These are phyloP conservation scores for Sphaerulina populicola DNA, from an alignment of 2,329 filamentous ascomycete species.

Conservation along the genomic window DNA sequence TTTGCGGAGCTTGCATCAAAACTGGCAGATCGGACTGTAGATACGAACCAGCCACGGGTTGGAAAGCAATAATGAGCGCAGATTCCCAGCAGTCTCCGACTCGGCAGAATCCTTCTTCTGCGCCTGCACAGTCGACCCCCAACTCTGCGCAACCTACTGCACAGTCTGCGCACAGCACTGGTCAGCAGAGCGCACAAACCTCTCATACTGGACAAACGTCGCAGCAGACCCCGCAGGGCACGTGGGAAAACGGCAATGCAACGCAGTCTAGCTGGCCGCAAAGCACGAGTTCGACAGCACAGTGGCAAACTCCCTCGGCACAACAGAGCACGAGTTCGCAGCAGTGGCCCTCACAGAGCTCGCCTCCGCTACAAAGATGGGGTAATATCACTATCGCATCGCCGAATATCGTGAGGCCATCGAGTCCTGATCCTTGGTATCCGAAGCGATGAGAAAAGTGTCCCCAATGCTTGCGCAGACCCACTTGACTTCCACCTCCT, in stretches of 20 bases:
- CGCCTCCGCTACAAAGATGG: slow-evolving; percentile 11
- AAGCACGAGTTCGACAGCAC: background rate
- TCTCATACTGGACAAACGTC: background rate
- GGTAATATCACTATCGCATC: slow-evolving; percentile 10
- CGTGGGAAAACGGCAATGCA: background rate
- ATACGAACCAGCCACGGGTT: slow-evolving; percentile 8
- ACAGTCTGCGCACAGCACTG: background rate
- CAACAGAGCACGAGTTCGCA: slow-evolving; percentile 1
- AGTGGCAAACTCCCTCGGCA: background rate
- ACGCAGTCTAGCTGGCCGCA: slow-evolving; percentile 2
- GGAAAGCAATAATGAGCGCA: background rate
- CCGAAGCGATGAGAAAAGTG: slow-evolving; percentile 14
- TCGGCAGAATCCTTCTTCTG: background rate
- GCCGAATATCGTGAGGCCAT: slow-evolving; percentile 5
- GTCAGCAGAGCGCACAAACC: background rate
- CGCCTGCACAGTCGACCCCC: background rate
- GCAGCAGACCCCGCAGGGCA: background rate
- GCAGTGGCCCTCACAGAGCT: background rate
- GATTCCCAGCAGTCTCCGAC: background rate
- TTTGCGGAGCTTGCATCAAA: slow-evolving; percentile 14
- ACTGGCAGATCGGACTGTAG: slow-evolving; percentile 9
- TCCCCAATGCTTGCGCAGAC: too few species aligned
- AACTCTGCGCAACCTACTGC: background rate
- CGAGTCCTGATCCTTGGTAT: slow-evolving; percentile 27
- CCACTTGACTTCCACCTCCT: too few species aligned